Conservation (phyloP, 148 eudicot genomes). For the Fagopyrum homotropicum region DNA sequence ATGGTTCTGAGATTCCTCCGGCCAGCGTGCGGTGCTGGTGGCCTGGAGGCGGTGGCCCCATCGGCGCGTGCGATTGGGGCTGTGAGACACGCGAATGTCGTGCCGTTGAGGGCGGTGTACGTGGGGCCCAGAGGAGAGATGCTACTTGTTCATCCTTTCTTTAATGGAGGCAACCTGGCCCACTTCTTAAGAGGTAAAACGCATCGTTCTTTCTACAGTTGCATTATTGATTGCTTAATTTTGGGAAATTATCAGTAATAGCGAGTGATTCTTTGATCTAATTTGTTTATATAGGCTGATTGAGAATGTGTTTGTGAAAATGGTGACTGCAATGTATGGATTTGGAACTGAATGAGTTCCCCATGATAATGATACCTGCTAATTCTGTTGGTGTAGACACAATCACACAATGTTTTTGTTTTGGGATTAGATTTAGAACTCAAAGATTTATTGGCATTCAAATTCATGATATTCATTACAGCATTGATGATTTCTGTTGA, state of each 20-base stretch:
- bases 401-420: neutral
- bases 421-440: neutral
- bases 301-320: neutral
- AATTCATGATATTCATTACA: neutral
- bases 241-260: neutral
- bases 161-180: conserved; percentile 48
- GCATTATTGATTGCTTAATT: neutral
- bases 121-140: conserved; percentile 83
- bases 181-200: conserved; percentile 65
- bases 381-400: neutral
- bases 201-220: neutral
- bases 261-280: neutral
- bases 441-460: neutral
- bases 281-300: neutral
- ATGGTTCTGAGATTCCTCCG: conserved; percentile 53
- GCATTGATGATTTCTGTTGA: neutral
- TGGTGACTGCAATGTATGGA: neutral
- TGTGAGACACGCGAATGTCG: conserved; percentile 73
- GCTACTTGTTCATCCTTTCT: conserved; percentile 83
- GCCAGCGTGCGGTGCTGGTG: conserved; percentile 61
- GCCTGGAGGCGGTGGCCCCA: conserved; percentile 38
- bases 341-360: neutral
- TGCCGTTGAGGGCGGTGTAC: conserved; percentile 72
- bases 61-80: conserved; percentile 49
- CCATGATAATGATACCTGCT: neutral